These are phyloP conservation scores for Exophiala sideris DNA, from an alignment of 2,329 filamentous ascomycete species.

Conservation along the genomic window DNA sequence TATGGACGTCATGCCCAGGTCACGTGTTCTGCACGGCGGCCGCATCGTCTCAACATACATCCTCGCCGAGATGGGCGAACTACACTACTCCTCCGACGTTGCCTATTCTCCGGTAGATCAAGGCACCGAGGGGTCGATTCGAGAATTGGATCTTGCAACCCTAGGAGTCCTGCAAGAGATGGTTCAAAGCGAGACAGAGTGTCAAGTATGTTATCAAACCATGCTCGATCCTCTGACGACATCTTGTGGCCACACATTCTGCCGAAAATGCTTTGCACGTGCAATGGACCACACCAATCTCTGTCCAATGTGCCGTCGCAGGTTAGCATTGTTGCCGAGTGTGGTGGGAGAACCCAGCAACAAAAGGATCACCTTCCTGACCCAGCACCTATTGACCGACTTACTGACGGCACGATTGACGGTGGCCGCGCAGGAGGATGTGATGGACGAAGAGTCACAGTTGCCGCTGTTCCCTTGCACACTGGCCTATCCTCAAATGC, in stretches of 20 bases:
- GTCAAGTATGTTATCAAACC: constrained; percentile 80
- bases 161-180: constrained; percentile 60
- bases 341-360: constrained; percentile 57
- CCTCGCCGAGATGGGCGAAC: constrained; percentile 60
- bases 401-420: constrained; percentile 58
- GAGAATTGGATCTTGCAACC: constrained; percentile 47
- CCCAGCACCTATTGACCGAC: constrained; percentile 67
- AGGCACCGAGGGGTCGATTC: constrained; percentile 28
- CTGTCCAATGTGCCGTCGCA: constrained; percentile 76
- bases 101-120: constrained; percentile 40
- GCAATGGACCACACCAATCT: constrained; percentile 72
- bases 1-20: constrained; percentile 28
- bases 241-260: constrained; percentile 85
- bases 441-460: constrained; percentile 54
- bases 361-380: constrained; percentile 58
- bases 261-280: constrained; percentile 71
- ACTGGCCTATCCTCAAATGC: constrained; percentile 75
- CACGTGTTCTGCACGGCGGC: constrained; percentile 51
- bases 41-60: constrained; percentile 64
- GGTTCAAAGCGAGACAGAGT: constrained; percentile 71
- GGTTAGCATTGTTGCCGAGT: constrained; percentile 53
- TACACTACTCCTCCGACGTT: constrained; percentile 57
- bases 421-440: constrained; percentile 56
- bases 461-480: constrained; percentile 79
- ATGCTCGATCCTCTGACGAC: constrained; percentile 82